phyloP scores from a whole-genome alignment of 1,284 basidiomycete genomes.

The Irpex rosettiformis region DNA sequence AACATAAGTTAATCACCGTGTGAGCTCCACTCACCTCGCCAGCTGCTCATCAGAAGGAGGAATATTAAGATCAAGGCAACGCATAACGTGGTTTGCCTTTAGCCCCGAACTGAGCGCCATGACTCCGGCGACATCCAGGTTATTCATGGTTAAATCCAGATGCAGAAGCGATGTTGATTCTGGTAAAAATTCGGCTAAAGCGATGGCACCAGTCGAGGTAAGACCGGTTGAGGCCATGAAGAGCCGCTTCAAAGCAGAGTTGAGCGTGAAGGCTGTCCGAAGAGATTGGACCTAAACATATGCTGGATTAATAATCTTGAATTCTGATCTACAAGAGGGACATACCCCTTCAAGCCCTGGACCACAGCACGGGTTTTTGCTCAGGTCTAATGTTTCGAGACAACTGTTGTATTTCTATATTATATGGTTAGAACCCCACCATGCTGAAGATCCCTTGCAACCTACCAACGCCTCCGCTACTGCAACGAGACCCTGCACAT shows the following conservation, averaged over 20 bases:
- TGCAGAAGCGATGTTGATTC: constrained; percentile 87
- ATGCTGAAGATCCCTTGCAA: constrained; percentile 11
- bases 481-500: constrained; percentile 73
- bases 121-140: constrained; percentile 85
- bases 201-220: constrained; percentile 85
- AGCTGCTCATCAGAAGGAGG: constrained; percentile 87
- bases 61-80: constrained; percentile 93
- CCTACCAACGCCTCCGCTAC: constrained; percentile 88
- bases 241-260: constrained; percentile 87
- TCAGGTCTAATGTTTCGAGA: constrained; percentile 91
- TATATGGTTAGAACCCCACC: constrained; percentile 4
- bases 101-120: constrained; percentile 88
- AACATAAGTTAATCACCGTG: background rate
- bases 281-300: constrained; percentile 78
- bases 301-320: background rate
- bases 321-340: constrained; percentile 6
- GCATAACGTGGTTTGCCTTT: constrained; percentile 78
- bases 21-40: constrained; percentile 55
- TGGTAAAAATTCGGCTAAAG: constrained; percentile 93
- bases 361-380: constrained; percentile 91
- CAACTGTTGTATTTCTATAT: constrained; percentile 90
- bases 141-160: constrained; percentile 82
- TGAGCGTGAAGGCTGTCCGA: constrained; percentile 90
- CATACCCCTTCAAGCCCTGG: constrained; percentile 83
- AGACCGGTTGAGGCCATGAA: constrained; percentile 87